Evolutionary conservation across 108 stramenopile genomes (phyloP).

Genomic region (Cylindrotheca fusiformis): DNA sequence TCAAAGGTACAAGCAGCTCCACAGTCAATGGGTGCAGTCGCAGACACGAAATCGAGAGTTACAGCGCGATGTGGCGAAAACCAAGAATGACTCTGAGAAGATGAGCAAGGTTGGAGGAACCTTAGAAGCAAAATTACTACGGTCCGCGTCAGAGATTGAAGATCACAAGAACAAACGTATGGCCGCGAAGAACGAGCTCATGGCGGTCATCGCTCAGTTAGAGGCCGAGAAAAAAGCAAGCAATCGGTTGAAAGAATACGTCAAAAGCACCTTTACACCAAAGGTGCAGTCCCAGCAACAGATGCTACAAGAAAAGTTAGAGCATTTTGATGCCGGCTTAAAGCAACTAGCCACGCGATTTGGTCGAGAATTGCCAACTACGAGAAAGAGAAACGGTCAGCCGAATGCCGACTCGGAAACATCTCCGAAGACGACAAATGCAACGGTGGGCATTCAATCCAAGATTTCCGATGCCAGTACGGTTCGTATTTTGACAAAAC

Average conservation of each 20-base stretch:
- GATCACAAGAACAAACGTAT: slow-evolving; percentile 84
- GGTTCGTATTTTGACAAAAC: slow-evolving; percentile 55
- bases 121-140: slow-evolving; percentile 68
- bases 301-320: slow-evolving; percentile 56
- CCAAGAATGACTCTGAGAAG: slow-evolving; percentile 76
- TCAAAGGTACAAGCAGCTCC: slow-evolving; percentile 74
- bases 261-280: slow-evolving; percentile 80
- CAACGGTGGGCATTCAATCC: slow-evolving; percentile 4
- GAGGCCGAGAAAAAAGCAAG: slow-evolving; percentile 69
- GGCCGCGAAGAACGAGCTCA: slow-evolving; percentile 83
- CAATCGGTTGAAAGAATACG: slow-evolving; percentile 59
- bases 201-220: slow-evolving; percentile 72
- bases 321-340: slow-evolving; percentile 66
- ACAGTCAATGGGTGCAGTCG: slow-evolving; percentile 60
- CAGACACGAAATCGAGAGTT: slow-evolving; percentile 74
- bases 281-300: slow-evolving; percentile 84
- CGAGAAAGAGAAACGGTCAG: slow-evolving; percentile 15
- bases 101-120: slow-evolving; percentile 70
- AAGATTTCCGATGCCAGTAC: slow-evolving; percentile 51
- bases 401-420: background rate
- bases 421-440: background rate
- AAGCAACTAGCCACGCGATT: slow-evolving; percentile 52
- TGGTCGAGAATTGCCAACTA: slow-evolving; percentile 55
- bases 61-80: slow-evolving; percentile 71
- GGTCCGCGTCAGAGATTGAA: slow-evolving; percentile 76